Percentiles rank a stretch among this genome's conserved stretches.
These are phyloP conservation scores for Perkinsus marinus DNA, from an alignment of 169 alveolate species.

Conservation along the genomic window DNA sequence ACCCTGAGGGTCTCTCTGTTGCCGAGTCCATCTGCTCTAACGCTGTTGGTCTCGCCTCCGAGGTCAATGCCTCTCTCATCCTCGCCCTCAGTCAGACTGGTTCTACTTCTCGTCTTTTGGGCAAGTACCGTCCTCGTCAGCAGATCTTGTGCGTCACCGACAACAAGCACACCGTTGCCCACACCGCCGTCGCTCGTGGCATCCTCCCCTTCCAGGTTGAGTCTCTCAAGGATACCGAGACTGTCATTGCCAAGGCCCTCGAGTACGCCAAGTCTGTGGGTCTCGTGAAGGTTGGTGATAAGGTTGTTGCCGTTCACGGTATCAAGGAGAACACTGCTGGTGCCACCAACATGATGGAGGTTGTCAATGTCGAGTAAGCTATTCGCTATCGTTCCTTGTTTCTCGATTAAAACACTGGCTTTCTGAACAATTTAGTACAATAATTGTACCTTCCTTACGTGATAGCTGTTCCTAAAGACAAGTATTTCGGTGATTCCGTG, in stretches of 20 bases:
- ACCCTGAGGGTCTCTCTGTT: constrained; percentile 2
- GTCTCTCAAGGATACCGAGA: constrained; percentile 72
- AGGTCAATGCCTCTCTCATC: constrained; percentile 67
- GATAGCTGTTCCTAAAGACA: too few species aligned
- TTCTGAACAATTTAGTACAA: too few species aligned
- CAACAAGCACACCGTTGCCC: constrained; percentile 54
- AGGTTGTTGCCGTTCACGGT: constrained; percentile 84
- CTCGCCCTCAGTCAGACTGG: constrained; percentile 94
- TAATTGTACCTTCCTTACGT: too few species aligned
- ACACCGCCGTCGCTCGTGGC: constrained; percentile 67
- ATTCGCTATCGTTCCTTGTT: too few species aligned
- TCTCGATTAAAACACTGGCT: too few species aligned
- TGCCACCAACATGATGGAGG: constrained; percentile 75
- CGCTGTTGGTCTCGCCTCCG: constrained; percentile 42
- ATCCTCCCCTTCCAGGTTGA: constrained; percentile 69
- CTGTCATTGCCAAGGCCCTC: constrained; percentile 70
- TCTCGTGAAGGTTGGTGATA: constrained; percentile 72
- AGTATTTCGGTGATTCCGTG: too few species aligned
- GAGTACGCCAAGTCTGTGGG: constrained; percentile 70
- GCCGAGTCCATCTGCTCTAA: constrained; percentile 47
- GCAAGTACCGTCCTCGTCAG: constrained; percentile 78
- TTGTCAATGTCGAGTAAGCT: constrained; percentile 44
- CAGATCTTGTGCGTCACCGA: constrained; percentile 66
- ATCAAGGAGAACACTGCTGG: constrained; percentile 84
- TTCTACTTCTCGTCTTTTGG: constrained; percentile 65